A percentile compares a stretch with the other conserved stretches of the same genome.
Evolutionary conservation across 78 protist genomes (phyloP).

Genomic region (Dictyostelium capitatum): DNA sequence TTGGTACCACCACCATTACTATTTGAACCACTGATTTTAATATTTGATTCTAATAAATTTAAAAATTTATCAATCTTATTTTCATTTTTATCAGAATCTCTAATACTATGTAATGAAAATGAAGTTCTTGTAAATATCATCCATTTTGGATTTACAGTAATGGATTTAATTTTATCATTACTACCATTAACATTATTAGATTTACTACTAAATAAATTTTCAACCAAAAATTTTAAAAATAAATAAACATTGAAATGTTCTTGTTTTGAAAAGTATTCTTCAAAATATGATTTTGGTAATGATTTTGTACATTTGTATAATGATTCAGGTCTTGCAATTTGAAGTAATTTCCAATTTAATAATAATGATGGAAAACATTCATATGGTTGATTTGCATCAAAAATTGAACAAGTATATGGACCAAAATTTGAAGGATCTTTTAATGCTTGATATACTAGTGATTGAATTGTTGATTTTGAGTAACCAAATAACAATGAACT

Average conservation of each 20-base stretch:
- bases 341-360: conserved; percentile 56
- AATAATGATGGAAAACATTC: neutral
- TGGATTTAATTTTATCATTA: conserved; percentile 17
- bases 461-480: conserved; percentile 46
- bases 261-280: conserved; percentile 44
- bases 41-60: neutral
- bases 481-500: conserved; percentile 34
- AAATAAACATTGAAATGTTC: conserved; percentile 53
- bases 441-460: conserved; percentile 36
- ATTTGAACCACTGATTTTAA: neutral
- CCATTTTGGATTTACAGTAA: conserved; percentile 28
- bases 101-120: conserved; percentile 8
- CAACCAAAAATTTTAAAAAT: conserved; percentile 28
- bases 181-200: conserved; percentile 16
- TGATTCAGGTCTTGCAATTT: conserved; percentile 69
- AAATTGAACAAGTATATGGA: neutral
- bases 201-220: conserved; percentile 15
- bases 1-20: neutral
- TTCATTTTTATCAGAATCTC: neutral
- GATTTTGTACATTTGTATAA: conserved; percentile 13
- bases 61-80: neutral
- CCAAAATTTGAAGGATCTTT: neutral
- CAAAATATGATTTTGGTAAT: conserved; percentile 21
- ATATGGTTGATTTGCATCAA: neutral
- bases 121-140: conserved; percentile 54